Conservation (phyloP, 345 rosid genomes). For the Eucalyptus camaldulensis region DNA sequence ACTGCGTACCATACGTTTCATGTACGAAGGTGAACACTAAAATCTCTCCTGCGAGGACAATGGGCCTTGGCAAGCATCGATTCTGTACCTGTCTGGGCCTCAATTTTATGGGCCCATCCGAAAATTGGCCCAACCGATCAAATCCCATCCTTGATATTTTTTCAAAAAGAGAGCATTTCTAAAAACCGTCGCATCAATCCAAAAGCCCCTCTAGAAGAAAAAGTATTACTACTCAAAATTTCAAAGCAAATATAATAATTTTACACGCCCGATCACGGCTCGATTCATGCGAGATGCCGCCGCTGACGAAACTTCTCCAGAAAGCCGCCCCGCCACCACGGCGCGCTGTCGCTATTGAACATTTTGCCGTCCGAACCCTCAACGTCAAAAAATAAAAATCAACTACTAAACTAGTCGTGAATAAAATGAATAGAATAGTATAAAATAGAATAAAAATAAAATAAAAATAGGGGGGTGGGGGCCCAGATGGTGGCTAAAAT, state of each 20-base stretch:
- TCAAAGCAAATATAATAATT: background rate
- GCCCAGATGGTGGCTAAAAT: background rate
- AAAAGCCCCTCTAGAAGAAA: rapidly evolving
- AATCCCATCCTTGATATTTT: background rate
- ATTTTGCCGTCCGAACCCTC: background rate
- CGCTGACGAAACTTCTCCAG: background rate
- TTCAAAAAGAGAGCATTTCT: background rate
- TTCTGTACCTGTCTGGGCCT: background rate
- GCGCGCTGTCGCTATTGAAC: background rate
- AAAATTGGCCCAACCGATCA: background rate
- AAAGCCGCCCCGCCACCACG: background rate
- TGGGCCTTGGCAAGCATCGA: background rate
- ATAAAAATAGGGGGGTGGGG: background rate
- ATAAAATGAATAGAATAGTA: background rate
- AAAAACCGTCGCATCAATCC: background rate
- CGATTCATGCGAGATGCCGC: background rate
- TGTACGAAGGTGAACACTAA: background rate
- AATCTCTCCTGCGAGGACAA: background rate
- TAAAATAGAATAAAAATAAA: background rate
- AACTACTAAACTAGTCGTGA: background rate
- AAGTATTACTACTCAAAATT: background rate
- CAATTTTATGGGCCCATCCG: background rate
- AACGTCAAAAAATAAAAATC: background rate
- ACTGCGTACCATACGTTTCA: background rate
- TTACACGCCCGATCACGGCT: background rate